phyloP scores from a whole-genome alignment of 2,329 filamentous ascomycete species.

The Bipolaris victoriae region DNA sequence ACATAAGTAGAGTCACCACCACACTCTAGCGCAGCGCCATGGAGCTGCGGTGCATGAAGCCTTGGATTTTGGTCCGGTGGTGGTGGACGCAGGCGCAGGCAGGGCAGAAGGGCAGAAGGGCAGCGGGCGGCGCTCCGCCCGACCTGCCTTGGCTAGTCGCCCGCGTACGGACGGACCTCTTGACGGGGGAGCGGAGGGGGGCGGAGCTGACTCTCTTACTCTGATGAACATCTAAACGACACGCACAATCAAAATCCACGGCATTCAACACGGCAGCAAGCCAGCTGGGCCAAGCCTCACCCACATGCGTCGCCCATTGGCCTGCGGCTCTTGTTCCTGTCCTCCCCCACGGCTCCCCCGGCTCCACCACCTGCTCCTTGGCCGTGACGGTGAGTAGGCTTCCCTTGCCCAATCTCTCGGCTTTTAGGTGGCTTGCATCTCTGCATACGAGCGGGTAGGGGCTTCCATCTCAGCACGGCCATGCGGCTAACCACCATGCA shows the following conservation, averaged over 20 bases:
- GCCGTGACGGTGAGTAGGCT: not conserved
- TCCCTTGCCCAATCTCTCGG: not conserved
- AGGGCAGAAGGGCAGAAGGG: conserved; percentile 7
- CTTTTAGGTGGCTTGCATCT: not conserved
- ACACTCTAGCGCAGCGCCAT: not conserved
- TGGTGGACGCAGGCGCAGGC: not conserved
- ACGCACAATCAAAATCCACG: not conserved
- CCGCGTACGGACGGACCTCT: conserved; percentile 6
- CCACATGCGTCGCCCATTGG: conserved; percentile 10
- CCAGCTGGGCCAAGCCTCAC: conserved; percentile 1
- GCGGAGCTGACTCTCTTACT: conserved; percentile 5
- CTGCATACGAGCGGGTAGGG: conserved; percentile 1
- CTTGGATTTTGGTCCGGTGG: too few species aligned
- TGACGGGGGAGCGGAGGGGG: not conserved
- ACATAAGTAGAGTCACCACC: too few species aligned
- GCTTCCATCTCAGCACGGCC: conserved; percentile 12
- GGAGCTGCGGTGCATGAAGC: not conserved
- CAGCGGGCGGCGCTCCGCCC: not conserved
- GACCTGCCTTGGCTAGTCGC: conserved; percentile 3
- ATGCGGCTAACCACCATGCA: conserved; percentile 19
- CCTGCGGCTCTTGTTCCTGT: not conserved
- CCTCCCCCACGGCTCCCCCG: not conserved
- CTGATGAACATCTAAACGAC: not conserved
- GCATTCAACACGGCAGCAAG: conserved; percentile 8
- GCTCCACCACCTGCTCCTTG: not conserved